Conservation (phyloP, 495 filamentous ascomycete genomes). For the Hypomontagnella submonticulosa region DNA sequence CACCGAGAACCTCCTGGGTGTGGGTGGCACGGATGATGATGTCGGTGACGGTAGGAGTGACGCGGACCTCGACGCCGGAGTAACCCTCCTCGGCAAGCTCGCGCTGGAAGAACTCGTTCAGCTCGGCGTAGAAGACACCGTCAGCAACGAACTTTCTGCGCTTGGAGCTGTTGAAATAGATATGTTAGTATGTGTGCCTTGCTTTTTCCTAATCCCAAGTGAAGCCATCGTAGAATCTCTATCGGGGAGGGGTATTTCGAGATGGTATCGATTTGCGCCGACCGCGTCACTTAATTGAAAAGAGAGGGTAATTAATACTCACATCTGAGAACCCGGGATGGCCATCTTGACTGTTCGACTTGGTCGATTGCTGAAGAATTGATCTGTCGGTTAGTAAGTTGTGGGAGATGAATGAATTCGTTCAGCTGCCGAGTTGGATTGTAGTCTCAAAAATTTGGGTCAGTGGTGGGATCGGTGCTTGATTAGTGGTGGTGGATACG, state of each 20-base stretch:
- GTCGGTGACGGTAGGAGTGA: slow-evolving; percentile 99
- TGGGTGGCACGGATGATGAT: slow-evolving; percentile 99
- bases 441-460: slow-evolving; percentile 35
- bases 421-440: slow-evolving; percentile 34
- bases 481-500: slow-evolving; percentile 37
- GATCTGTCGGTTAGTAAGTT: slow-evolving; percentile 25
- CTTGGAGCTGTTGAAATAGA: slow-evolving; percentile 76
- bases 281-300: not conserved
- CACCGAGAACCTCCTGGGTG: slow-evolving; percentile 99
- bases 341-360: slow-evolving; percentile 60
- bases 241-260: slow-evolving; percentile 7
- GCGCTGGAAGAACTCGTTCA: slow-evolving; percentile 99
- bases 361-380: slow-evolving; percentile 43
- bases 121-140: slow-evolving; percentile 99
- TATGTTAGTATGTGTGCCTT: slow-evolving; percentile 28
- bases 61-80: slow-evolving; percentile 99
- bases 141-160: slow-evolving; percentile 99
- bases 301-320: slow-evolving; percentile 46
- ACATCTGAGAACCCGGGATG: slow-evolving; percentile 65
- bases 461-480: slow-evolving; percentile 32
- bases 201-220: not conserved
- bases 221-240: slow-evolving; percentile 14
- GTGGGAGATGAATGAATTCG: slow-evolving; percentile 22
- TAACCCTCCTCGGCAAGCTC: slow-evolving; percentile 99
- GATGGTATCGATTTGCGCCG: slow-evolving; percentile 2